Conservation (phyloP, 2,329 filamentous ascomycete genomes). For the Penicillium sclerotigenum region DNA sequence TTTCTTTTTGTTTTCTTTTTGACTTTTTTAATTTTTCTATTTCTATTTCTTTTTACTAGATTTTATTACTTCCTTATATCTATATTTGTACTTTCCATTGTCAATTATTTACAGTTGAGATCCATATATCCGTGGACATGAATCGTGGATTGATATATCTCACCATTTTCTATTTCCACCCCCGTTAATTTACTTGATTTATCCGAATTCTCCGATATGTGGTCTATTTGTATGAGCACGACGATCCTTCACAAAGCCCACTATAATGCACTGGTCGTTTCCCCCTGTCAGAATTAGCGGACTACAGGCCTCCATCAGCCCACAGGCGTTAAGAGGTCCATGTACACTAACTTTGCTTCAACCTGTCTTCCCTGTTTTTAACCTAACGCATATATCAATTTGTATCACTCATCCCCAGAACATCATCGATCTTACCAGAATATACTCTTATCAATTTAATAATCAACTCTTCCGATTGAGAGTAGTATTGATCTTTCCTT, state of each 20-base stretch:
- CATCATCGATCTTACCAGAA: neutral
- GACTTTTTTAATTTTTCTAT: neutral
- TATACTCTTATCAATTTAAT: too few species aligned
- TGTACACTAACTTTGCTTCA: slow-evolving; percentile 11
- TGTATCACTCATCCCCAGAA: slow-evolving; percentile 13
- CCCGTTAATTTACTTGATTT: neutral
- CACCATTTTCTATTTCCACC: neutral
- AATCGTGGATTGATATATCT: neutral
- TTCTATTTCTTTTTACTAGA: neutral
- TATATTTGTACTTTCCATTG: neutral
- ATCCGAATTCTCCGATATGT: slow-evolving; percentile 11
- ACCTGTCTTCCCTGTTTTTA: slow-evolving; percentile 22
- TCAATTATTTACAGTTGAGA: neutral
- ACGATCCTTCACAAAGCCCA: slow-evolving; percentile 8
- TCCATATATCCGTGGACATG: neutral
- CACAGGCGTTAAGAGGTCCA: slow-evolving; percentile 6
- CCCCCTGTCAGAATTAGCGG: neutral
- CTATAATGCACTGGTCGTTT: slow-evolving; percentile 4
- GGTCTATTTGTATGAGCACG: slow-evolving; percentile 10
- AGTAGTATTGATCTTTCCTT: slow-evolving; percentile 1
- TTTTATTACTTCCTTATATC: neutral
- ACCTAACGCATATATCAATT: slow-evolving; percentile 17
- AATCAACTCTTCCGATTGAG: too few species aligned
- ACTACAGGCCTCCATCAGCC: slow-evolving; percentile 4
- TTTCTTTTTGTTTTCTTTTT: neutral